Conservation (phyloP, 208 protist species). For the Crithidia expoeki region DNA sequence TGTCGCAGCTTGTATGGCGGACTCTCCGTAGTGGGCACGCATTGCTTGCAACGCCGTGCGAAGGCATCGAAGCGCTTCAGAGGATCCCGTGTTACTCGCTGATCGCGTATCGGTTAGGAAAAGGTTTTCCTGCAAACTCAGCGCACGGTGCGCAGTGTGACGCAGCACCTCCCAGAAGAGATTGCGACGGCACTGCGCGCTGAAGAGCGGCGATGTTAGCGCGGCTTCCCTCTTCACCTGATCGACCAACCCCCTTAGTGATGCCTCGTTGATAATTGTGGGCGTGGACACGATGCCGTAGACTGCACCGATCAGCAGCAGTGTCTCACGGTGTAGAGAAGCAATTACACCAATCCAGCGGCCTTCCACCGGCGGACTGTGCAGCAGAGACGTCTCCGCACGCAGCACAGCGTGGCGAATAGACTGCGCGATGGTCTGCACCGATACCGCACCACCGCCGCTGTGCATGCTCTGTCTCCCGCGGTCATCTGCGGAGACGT, state of each 20-base stretch:
- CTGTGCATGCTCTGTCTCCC: neutral
- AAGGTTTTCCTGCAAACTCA: conserved; percentile 52
- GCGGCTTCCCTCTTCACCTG: conserved; percentile 41
- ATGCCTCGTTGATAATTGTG: conserved; percentile 27
- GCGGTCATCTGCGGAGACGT: neutral
- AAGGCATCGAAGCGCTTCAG: conserved; percentile 35
- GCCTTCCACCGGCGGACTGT: conserved; percentile 39
- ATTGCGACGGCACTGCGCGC: neutral
- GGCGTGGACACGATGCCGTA: conserved; percentile 63
- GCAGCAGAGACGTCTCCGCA: conserved; percentile 56
- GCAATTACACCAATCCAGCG: conserved; percentile 46
- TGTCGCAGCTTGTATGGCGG: conserved; percentile 27
- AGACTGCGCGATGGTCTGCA: conserved; percentile 64
- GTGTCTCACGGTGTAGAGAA: conserved; percentile 52
- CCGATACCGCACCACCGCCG: conserved; percentile 26
- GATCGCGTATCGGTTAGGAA: neutral
- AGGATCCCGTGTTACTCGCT: neutral
- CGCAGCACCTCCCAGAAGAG: conserved; percentile 47
- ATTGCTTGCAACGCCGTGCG: conserved; percentile 43
- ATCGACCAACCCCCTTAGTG: conserved; percentile 31
- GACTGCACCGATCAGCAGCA: conserved; percentile 55
- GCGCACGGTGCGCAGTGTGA: conserved; percentile 55
- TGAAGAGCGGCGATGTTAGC: conserved; percentile 19
- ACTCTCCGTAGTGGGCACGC: conserved; percentile 40
- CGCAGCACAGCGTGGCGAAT: conserved; percentile 64